These are phyloP conservation scores for Pestalotiopsis sp. DNA, from an alignment of 2,329 filamentous ascomycete genomes.

Conservation along the genomic window DNA sequence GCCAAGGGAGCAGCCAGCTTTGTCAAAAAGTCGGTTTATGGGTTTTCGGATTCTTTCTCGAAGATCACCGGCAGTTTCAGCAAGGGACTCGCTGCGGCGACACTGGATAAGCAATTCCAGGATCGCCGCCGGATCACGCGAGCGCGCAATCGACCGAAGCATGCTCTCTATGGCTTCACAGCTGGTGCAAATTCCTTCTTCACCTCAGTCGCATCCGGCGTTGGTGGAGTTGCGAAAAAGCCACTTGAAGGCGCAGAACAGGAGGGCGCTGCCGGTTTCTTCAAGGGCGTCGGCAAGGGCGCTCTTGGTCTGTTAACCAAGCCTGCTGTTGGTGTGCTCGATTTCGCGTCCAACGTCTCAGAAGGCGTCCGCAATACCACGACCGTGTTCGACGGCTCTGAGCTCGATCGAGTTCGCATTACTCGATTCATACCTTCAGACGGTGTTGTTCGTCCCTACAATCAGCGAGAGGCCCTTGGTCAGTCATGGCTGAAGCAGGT, in stretches of 20 bases:
- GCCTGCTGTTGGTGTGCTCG: constrained; percentile 93
- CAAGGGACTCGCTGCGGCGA: constrained; percentile 93
- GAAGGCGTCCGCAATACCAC: constrained; percentile 99
- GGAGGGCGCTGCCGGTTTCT: constrained; percentile 90
- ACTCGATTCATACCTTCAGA: constrained; percentile 90
- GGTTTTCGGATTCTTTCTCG: constrained; percentile 94
- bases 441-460: constrained; percentile 93
- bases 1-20: constrained; percentile 97
- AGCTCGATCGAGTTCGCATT: constrained; percentile 91
- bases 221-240: constrained; percentile 90
- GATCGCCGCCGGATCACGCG: constrained; percentile 92
- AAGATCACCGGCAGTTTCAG: constrained; percentile 97
- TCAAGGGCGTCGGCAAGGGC: constrained; percentile 97
- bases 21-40: constrained; percentile 98
- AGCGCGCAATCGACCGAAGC: constrained; percentile 92
- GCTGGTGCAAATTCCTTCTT: constrained; percentile 95
- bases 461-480: constrained; percentile 89
- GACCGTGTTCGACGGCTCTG: constrained; percentile 93
- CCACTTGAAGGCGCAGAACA: constrained; percentile 95
- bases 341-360: constrained; percentile 94
- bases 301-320: constrained; percentile 94
- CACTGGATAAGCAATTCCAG: constrained; percentile 98
- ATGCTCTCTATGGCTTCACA: constrained; percentile 94
- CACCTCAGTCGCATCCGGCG: constrained; percentile 88
- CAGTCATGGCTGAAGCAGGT: constrained; percentile 99